Evolutionary conservation across 352 stramenopile species (phyloP), one percentile per base, ranked within the genome.

Genomic region (Phytophthora meadii): DNA sequence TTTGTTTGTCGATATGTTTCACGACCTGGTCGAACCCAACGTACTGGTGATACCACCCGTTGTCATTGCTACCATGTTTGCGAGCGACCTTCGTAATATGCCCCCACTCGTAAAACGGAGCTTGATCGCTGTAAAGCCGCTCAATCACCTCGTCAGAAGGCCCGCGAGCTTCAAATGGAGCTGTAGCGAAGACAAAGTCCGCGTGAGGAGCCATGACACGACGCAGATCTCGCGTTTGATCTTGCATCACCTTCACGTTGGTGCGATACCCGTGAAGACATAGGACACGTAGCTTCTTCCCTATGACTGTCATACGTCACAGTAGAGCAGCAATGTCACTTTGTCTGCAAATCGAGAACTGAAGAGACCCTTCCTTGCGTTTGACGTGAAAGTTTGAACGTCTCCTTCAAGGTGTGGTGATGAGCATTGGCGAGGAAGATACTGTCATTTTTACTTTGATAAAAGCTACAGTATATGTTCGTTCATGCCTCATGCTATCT

Each of bases 231-330:
- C 57, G 67, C 34, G 70, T 83, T 56, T 88, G 78, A 54, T 82
- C 72, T 17, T 57, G 45, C 81, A 89, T 87, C 30, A 89, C 65
- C n/a, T 55, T 51, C 14, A 56, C 59, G 22, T 88, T 90, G 36
- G 79, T 86, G 30, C 76, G 76, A 42, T 71, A 84, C 36, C 79
- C 82, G 42, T 89, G 82, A 10, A 87, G 65, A 53, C 77, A 86
- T 28, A 90, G 46, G 44, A 86, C 71, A 4, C 37, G 37, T 4
- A 89, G 50, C 12, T 62, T 54, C 42, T 57, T 67, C 15, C 36
- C 10, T 3, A 9, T 24, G 37, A 32, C 34, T 9, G 36, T 30
- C 30, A 62, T 40, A 4, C 6, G 5, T 1, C 37, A 42, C 37
- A 22, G 37, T 42, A n/a, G 37, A 42, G 8, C 9, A 36, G 30